phyloP scores from a whole-genome alignment of 257 asterid genomes.

The Linderniella brevidens region DNA sequence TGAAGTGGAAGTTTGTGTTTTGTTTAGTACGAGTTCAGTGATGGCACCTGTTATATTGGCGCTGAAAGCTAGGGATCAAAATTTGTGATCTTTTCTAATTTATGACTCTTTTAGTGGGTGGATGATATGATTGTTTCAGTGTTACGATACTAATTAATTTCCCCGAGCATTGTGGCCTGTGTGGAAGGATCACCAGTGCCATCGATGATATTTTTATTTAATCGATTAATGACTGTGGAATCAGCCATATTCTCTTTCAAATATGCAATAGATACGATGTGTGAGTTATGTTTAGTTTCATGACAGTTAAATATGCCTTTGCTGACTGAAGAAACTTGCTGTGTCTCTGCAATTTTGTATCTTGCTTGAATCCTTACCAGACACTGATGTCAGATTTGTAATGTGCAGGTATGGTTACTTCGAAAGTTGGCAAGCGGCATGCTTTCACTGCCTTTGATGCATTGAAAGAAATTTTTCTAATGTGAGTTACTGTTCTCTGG shows the following conservation, averaged over 20 bases:
- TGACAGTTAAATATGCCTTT: too few relatives aligned
- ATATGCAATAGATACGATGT: too few relatives aligned
- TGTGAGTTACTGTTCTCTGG: slow-evolving; percentile 22
- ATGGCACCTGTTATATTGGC: too few relatives aligned
- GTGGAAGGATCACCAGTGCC: not conserved
- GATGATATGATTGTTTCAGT: not conserved
- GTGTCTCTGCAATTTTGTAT: not conserved
- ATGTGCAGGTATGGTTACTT: slow-evolving; percentile 83
- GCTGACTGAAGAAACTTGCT: too few relatives aligned
- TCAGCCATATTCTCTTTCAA: too few relatives aligned
- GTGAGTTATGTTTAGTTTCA: too few relatives aligned
- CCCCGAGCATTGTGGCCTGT: too few relatives aligned
- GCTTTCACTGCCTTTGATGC: slow-evolving; percentile 84
- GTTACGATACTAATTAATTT: too few relatives aligned
- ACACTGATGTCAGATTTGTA: slow-evolving; percentile 12
- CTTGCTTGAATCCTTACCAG: not conserved
- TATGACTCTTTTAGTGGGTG: too few relatives aligned
- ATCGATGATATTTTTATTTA: not conserved
- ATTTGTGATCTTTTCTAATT: too few relatives aligned
- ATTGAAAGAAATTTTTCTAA: slow-evolving; percentile 68
- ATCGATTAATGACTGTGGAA: not conserved
- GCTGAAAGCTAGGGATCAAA: too few relatives aligned
- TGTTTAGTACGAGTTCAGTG: not conserved
- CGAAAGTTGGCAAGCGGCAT: slow-evolving; percentile 92
- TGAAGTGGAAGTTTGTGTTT: not conserved